phyloP scores from a whole-genome alignment of 2,329 filamentous ascomycete genomes.

The Arthrobotrys megalospora region DNA sequence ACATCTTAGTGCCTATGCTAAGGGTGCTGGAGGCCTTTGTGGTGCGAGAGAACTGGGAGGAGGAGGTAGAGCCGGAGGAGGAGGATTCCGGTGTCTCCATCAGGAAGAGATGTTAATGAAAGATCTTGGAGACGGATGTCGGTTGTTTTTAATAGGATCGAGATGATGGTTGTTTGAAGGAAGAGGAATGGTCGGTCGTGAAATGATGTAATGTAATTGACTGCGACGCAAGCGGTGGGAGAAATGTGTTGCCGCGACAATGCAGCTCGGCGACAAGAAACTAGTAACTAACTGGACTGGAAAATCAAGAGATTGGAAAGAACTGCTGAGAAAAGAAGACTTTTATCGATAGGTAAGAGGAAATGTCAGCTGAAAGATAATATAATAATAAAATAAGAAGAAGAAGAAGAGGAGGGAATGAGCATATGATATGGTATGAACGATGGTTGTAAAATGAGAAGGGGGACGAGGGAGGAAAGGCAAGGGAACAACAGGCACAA shows the following conservation, averaged over 20 bases:
- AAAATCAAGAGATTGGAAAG: not conserved
- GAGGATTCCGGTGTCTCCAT: slow-evolving; percentile 60
- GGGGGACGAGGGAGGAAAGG: not conserved
- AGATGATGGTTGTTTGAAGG: not conserved
- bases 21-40: slow-evolving; percentile 55
- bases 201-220: slow-evolving; percentile 44
- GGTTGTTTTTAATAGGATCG: not conserved
- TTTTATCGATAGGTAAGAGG: not conserved
- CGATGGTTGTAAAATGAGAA: not conserved
- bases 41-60: slow-evolving; percentile 50
- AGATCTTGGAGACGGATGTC: not conserved
- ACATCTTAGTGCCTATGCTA: slow-evolving; percentile 41
- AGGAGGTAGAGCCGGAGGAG: slow-evolving; percentile 49
- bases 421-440: not conserved
- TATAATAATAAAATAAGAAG: not conserved
- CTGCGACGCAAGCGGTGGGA: slow-evolving; percentile 14
- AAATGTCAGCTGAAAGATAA: slow-evolving; percentile 5
- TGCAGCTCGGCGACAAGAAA: not conserved
- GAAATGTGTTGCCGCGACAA: slow-evolving; percentile 21
- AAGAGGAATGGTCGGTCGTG: not conserved
- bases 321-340: not conserved
- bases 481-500: not conserved
- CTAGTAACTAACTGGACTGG: not conserved
- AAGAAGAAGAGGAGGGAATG: not conserved
- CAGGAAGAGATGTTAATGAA: not conserved